Base-by-base conservation (phyloP, 768 basidiomycete species). In the Mrakia gelida region DNA sequence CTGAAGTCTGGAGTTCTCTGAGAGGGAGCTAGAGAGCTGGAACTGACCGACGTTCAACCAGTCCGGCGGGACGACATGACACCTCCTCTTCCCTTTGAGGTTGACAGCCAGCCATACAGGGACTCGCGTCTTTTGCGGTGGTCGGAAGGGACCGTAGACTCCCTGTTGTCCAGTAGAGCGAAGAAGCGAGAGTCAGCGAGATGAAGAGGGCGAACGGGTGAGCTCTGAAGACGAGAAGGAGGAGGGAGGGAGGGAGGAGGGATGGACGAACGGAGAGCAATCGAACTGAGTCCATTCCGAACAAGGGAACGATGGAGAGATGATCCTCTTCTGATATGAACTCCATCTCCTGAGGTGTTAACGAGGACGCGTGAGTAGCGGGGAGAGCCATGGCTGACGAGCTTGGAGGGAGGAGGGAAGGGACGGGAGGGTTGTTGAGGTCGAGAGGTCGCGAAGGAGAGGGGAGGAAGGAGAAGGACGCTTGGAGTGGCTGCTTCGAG, bases 51-150 rank as follows among this genome's bases (percentile, higher is more conserved):
- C 89, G 80, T 87, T 89, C 41, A 99, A 86, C 97, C 97, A 99
- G 43, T 88, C 87, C 4, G 97, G 97, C 1, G 94, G 88, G 21
- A 98, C 87, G 71, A 99, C 94, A 81, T 93, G 90, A 80, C 96
- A 98, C 85, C 95, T 95, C 84, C 92, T 92, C 87, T 98, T 97
- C 82, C 91, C 83, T 85, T 99, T 99, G 71, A 98, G 86, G 82
- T 96, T 94, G 3, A 92, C 86, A 0, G 96, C 97, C 87, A 99
- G 91, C 97, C 97, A 99, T 5, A 98, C 86, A 0, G 97, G 97
- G n/a, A 98, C 89, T 80, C 88, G 88, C 54, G 91, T 88, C 84
- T 92, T 92, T 77, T 89, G 88, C 8, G 96, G 96, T 1, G 97
- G 95, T 9, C 91, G 87, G 74, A 99, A 89, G 28, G 97, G 96